Evolutionary conservation across 441 rosid genomes (phyloP).

Genomic region (Lepidium campestre): DNA sequence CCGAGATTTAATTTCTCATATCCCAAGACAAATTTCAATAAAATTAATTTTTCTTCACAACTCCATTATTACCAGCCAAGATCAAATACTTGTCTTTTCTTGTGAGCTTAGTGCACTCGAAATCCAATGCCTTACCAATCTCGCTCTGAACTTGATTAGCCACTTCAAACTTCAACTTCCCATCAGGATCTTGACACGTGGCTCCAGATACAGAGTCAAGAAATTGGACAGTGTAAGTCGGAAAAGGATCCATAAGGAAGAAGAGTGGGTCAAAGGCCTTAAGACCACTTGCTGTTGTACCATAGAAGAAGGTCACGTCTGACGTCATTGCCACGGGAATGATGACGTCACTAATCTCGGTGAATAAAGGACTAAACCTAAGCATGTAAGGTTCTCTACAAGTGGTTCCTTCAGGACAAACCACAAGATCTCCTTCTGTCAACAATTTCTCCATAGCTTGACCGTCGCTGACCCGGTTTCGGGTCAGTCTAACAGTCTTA

Average conservation of each 20-base stretch:
- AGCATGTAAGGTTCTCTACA: slow-evolving; percentile 73
- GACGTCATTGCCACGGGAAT: slow-evolving; percentile 57
- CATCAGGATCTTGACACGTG: slow-evolving; percentile 30
- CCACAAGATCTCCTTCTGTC: slow-evolving; percentile 47
- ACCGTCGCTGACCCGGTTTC: slow-evolving; percentile 44
- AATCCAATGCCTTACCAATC: slow-evolving; percentile 53
- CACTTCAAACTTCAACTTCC: slow-evolving; percentile 36
- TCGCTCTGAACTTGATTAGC: slow-evolving; percentile 54
- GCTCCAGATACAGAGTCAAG: slow-evolving; percentile 26
- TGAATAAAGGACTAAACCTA: slow-evolving; percentile 68
- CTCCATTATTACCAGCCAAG: slow-evolving; percentile 66
- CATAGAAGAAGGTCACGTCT: slow-evolving; percentile 52
- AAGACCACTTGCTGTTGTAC: slow-evolving; percentile 65
- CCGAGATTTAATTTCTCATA: neutral
- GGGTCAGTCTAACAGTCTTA: slow-evolving; percentile 41
- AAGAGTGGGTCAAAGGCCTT: slow-evolving; percentile 57
- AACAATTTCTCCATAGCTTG: slow-evolving; percentile 36
- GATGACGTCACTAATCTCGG: slow-evolving; percentile 51
- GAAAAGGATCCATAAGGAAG: slow-evolving; percentile 47
- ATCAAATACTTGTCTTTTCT: slow-evolving; percentile 62
- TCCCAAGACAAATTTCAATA: neutral
- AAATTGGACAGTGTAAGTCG: slow-evolving; percentile 27
- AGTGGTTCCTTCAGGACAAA: slow-evolving; percentile 80
- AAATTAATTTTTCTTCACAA: slow-evolving; percentile 1
- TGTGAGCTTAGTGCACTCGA: slow-evolving; percentile 56